These are phyloP conservation scores for Elsinoe arachidis DNA, from an alignment of 2,329 filamentous ascomycete genomes.

Conservation along the genomic window DNA sequence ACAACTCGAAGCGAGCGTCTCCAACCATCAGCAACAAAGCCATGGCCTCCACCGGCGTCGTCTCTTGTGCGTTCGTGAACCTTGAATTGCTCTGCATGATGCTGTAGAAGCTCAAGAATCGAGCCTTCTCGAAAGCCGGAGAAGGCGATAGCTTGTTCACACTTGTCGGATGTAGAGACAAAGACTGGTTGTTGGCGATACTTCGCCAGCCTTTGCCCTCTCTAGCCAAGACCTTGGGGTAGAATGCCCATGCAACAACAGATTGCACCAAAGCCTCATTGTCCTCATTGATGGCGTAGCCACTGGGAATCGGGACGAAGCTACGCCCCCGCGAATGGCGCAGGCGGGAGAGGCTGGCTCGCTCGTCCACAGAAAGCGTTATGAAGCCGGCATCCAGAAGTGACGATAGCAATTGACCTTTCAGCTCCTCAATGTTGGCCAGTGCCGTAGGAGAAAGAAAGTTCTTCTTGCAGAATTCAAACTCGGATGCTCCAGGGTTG, in stretches of 20 bases:
- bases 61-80: conserved; percentile 85
- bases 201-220: conserved; percentile 86
- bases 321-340: conserved; percentile 59
- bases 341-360: conserved; percentile 56
- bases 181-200: conserved; percentile 82
- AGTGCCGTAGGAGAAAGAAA: conserved; percentile 85
- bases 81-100: conserved; percentile 86
- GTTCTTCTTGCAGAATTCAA: conserved; percentile 88
- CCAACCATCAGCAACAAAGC: conserved; percentile 78
- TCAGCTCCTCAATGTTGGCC: conserved; percentile 87
- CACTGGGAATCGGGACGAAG: conserved; percentile 75
- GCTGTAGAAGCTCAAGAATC: conserved; percentile 90
- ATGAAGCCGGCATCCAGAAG: conserved; percentile 81
- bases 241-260: conserved; percentile 89
- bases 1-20: conserved; percentile 84
- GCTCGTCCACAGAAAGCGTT: conserved; percentile 63
- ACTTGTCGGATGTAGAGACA: conserved; percentile 77
- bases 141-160: conserved; percentile 60
- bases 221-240: conserved; percentile 79
- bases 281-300: conserved; percentile 65
- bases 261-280: conserved; percentile 73
- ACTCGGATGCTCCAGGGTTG: conserved; percentile 62
- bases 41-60: conserved; percentile 56
- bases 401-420: conserved; percentile 78
- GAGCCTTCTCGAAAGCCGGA: conserved; percentile 41